A percentile compares a stretch with the other conserved stretches of the same genome.
Evolutionary conservation across 176 grass and related monocot genomes (phyloP).

Genomic region (Neostapfia colusana): DNA sequence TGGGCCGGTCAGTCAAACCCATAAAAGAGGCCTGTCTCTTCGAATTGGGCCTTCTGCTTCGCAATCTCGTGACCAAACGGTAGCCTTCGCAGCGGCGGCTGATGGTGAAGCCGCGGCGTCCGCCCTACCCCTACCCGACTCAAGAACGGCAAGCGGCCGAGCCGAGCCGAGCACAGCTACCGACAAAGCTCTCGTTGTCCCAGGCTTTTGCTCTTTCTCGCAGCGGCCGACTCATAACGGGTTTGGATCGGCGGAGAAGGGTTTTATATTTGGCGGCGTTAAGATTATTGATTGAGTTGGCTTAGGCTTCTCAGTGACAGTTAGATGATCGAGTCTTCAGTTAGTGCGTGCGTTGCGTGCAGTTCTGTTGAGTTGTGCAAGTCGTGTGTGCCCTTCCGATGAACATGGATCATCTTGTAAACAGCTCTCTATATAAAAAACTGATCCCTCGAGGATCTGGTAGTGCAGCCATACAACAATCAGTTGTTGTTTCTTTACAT

Average conservation of each 20-base stretch:
- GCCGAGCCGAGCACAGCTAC: not conserved
- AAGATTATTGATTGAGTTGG: too few relatives aligned
- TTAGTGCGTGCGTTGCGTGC: too few relatives aligned
- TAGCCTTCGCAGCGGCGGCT: not conserved
- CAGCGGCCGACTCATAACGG: not conserved
- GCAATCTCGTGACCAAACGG: not conserved
- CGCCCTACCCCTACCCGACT: not conserved
- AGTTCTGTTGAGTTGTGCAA: too few relatives aligned
- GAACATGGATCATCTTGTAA: too few relatives aligned
- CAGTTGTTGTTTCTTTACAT: too few relatives aligned
- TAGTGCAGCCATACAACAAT: too few relatives aligned
- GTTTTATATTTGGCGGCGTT: not conserved
- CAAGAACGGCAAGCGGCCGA: constrained; percentile 1
- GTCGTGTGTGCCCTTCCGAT: too few relatives aligned
- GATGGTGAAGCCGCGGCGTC: not conserved
- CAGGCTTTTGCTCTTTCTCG: constrained; percentile 25
- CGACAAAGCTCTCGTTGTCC: not conserved
- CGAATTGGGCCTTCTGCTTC: too few relatives aligned
- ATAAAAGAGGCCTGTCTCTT: not conserved
- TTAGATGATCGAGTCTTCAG: too few relatives aligned
- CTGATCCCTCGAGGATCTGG: too few relatives aligned
- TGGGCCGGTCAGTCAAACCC: not conserved
- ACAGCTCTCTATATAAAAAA: too few relatives aligned
- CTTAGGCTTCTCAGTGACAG: too few relatives aligned
- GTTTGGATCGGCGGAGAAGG: not conserved